phyloP scores from a whole-genome alignment of 352 stramenopile genomes.

The Phytopythium litorale region DNA sequence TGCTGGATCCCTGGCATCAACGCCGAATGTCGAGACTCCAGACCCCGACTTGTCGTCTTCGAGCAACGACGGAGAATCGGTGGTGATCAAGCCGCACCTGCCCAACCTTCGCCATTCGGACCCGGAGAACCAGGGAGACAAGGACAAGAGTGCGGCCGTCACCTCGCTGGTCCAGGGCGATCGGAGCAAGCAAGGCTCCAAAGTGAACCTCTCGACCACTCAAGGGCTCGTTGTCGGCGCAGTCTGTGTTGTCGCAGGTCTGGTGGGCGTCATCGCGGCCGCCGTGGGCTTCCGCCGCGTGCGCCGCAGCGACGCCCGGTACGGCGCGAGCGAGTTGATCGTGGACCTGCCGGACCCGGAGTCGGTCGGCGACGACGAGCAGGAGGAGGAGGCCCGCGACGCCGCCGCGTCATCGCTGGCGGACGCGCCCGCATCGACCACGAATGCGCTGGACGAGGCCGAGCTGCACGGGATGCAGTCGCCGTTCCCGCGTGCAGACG shows the following conservation, averaged over 20 bases:
- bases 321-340: conserved; percentile 21
- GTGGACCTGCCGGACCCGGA: conserved; percentile 25
- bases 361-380: conserved; percentile 3
- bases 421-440: conserved; percentile 4
- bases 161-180: background rate
- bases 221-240: background rate
- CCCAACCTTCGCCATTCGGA: background rate
- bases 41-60: background rate
- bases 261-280: conserved; percentile 16
- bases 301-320: conserved; percentile 25
- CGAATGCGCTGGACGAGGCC: conserved; percentile 3
- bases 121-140: background rate
- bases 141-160: background rate
- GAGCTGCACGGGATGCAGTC: conserved; percentile 2
- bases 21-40: background rate
- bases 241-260: conserved; percentile 7
- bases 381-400: background rate
- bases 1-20: background rate
- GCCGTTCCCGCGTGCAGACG: conserved; percentile 8
- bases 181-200: background rate
- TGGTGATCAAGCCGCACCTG: conserved; percentile 2
- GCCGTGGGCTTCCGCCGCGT: conserved; percentile 20
- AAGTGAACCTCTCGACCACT: too few relatives aligned
- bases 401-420: conserved; percentile 7
- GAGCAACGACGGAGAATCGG: background rate